Evolutionary conservation across 257 asterid genomes (phyloP), one percentile per base, ranked within the genome.

Genomic region (Scutellaria galericulata): DNA sequence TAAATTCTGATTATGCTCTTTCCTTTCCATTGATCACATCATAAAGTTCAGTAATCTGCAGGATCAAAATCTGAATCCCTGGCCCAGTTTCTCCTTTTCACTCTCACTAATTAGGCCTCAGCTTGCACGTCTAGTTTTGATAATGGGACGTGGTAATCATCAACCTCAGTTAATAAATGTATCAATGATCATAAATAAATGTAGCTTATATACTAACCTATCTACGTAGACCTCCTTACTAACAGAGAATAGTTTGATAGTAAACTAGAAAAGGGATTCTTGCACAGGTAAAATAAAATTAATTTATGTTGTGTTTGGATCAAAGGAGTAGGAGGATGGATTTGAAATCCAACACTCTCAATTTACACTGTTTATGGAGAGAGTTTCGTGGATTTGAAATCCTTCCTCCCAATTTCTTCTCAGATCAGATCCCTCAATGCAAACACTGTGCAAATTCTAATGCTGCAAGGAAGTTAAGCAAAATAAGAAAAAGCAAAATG

Each of bases 1-100:
- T 41, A 27, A 31, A 46, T 50, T 39, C 56, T 11, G 14, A 35
- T 50, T 68, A 9, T 58, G 59, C 37, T 8, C 5, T 35, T 58
- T 58, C 39, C 68, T 57, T 47, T 20, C 41, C 7, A 53, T 55
- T 57, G 42, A n/a, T 62, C 18, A 42, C 2, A 9, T 10, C 42
- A 70, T 70, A 42, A 45, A 57, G 12, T 56, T 27, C 72, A 68
- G 39, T 10, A 47, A 37, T 46, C 66, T 10, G 46, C 42, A 56
- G 75, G 75, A 55, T 46, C 20, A 9, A 9, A 42, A 50, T 5
- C 9, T 5, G 22, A 9, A 13, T 10, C 11, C 9, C 47, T 24
- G 66, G 75, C 54, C 47, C 42, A 54, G 67, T 24, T 44, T 53
- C 42, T 40, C 48, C 3, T 50, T 50, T 66, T 27, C 47, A 53